phyloP scores from a whole-genome alignment of 78 protist genomes.

The Pigoraptor vietnamica region DNA sequence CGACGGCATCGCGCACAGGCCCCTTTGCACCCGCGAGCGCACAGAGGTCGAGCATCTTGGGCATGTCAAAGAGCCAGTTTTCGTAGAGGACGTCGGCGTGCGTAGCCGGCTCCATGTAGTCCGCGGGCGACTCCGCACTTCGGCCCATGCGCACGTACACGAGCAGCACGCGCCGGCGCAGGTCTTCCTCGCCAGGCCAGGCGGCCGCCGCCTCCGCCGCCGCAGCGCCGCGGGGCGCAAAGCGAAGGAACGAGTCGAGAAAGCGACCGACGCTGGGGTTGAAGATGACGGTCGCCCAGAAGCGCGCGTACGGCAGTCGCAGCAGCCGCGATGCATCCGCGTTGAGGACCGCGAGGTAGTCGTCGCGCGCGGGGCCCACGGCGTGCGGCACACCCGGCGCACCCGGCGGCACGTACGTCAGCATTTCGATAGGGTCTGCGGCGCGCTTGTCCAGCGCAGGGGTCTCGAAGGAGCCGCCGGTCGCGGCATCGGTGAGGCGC shows the following conservation, averaged over 20 bases:
- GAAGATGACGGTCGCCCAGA: background rate
- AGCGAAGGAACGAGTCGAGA: background rate
- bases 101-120: background rate
- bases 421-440: background rate
- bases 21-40: background rate
- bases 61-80: background rate
- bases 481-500: background rate
- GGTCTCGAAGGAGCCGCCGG: background rate
- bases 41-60: background rate
- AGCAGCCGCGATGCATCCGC: background rate
- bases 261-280: background rate
- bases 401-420: background rate
- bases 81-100: slow-evolving; percentile 6
- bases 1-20: background rate
- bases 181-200: background rate
- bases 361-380: background rate
- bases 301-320: background rate
- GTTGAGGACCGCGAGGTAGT: background rate
- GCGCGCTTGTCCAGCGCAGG: background rate
- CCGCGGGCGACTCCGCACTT: background rate
- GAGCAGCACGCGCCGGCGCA: background rate
- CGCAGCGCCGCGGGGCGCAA: background rate
- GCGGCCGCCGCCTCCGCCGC: background rate
- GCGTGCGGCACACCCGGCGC: background rate
- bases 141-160: background rate